Base-by-base conservation (phyloP, 805 yeast genomes). In the Dipodascopsis uninucleata region DNA sequence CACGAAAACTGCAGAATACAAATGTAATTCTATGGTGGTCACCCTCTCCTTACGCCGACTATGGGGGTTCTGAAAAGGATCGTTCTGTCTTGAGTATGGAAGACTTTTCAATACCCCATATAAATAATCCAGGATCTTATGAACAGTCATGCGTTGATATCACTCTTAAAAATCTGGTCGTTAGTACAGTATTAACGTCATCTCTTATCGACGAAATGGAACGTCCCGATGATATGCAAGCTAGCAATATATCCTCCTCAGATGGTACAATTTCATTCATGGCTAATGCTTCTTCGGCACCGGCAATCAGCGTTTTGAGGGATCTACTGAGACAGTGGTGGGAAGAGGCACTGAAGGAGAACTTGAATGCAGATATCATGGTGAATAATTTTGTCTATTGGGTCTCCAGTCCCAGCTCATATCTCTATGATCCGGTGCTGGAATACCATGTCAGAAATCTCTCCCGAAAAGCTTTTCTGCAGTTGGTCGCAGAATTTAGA, bases 11-110 rank as follows among this genome's bases (percentile, higher is more conserved):
- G 44, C 70, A 70, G 16, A 72, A 78, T 36, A 76, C 77, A 37
- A 77, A 79, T 48, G 76, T 85, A 31, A 82, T 90, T 4, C 67
- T 94, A 24, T 93, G 98, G 97, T 93, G 98, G 97, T 85, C 95
- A 0, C 77, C 81, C 3, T 71, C 72, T 14, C 84, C 90, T 0
- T 64, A 75, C 35, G 90, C 96, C 0, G 96, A 87, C 59, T 81
- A 77, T 58, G 97, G 96, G 24, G 96, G 95, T 0, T 60, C 68
- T 33, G 89, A 87, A 61, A 76, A 74, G 56, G 93, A 84, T 57
- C 69, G 67, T 18, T 79, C 78, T 45, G 51, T 68, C 8, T 61
- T 68, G 18, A 56, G 65, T 10, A 64, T 71, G 52, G 83, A 78
- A 47, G 82, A 79, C 28, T 67, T 81, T 34, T 79, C 77, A 12